phyloP scores from a whole-genome alignment of 371 early-diverging fungal genomes.

The Mortierella sp. region DNA sequence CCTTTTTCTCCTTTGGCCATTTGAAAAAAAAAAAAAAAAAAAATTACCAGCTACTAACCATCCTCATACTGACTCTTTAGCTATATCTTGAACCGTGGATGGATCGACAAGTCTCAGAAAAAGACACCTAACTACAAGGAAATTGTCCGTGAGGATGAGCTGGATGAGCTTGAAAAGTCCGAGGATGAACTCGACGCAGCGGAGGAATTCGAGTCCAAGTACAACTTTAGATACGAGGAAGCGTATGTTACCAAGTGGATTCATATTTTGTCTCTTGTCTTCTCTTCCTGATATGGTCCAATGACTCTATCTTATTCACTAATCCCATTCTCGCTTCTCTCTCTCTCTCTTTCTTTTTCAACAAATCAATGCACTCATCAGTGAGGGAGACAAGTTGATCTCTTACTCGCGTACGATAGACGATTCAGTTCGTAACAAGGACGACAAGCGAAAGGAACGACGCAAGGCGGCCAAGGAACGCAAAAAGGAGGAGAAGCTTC shows the following conservation, averaged over 20 bases:
- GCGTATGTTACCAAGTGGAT: conserved; percentile 55
- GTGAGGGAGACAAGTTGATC: conserved; percentile 69
- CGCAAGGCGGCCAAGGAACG: conserved; percentile 76
- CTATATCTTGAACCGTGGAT: conserved; percentile 92
- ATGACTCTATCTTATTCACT: conserved; percentile 13
- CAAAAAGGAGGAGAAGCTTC: conserved; percentile 72
- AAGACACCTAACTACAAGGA: conserved; percentile 70
- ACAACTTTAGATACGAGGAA: conserved; percentile 96
- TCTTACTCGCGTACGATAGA: conserved; percentile 85
- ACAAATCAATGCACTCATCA: too few species aligned
- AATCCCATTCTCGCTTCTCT: conserved; percentile 15
- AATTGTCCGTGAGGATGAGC: conserved; percentile 69
- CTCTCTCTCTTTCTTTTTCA: conserved; percentile 6
- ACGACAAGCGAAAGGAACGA: conserved; percentile 76
- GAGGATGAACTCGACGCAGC: conserved; percentile 76
- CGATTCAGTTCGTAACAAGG: conserved; percentile 72
- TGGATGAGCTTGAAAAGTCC: conserved; percentile 57
- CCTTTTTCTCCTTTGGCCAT: background rate
- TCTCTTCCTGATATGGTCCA: background rate
- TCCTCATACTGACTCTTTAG: conserved; percentile 43
- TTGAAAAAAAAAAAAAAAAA: background rate
- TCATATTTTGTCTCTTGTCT: conserved; percentile 3
- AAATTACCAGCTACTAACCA: background rate
- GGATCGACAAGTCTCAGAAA: conserved; percentile 85
- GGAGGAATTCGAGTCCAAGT: conserved; percentile 90